phyloP scores from a whole-genome alignment of 2,329 filamentous ascomycete species.

The Myriosclerotinia curreyana region DNA sequence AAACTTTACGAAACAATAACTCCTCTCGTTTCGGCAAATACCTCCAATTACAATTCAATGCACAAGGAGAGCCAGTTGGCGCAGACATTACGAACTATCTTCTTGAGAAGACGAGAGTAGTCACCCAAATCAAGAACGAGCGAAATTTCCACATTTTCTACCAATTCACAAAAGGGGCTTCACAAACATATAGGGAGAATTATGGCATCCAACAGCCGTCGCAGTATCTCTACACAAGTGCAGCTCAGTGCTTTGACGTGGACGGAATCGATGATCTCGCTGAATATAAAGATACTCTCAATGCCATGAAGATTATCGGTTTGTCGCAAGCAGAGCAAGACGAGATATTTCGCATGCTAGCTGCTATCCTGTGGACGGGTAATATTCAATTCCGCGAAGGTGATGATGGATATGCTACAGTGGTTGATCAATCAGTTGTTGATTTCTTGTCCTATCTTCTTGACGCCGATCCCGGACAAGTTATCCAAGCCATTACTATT shows the following conservation, averaged over 20 bases:
- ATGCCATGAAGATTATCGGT: constrained; percentile 94
- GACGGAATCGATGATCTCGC: constrained; percentile 87
- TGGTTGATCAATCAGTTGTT: constrained; percentile 84
- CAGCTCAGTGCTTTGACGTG: constrained; percentile 92
- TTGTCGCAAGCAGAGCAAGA: constrained; percentile 86
- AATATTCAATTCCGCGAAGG: constrained; percentile 91
- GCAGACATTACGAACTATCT: constrained; percentile 98
- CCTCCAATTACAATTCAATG: constrained; percentile 93
- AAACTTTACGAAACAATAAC: constrained; percentile 97
- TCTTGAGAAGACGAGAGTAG: constrained; percentile 90
- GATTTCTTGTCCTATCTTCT: constrained; percentile 93
- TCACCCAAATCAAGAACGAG: constrained; percentile 92
- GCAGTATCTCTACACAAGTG: constrained; percentile 89
- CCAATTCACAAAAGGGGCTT: constrained; percentile 93
- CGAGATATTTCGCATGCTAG: constrained; percentile 92
- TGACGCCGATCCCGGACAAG: constrained; percentile 75
- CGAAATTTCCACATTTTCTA: constrained; percentile 99
- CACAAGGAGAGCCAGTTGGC: constrained; percentile 84
- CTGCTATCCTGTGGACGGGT: constrained; percentile 88
- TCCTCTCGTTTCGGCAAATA: constrained; percentile 98
- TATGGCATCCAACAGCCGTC: constrained; percentile 90
- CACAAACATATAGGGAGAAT: constrained; percentile 78
- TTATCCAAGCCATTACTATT: constrained; percentile 85
- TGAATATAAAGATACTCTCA: constrained; percentile 84
- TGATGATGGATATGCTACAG: constrained; percentile 81